Conservation (phyloP, 768 basidiomycete species). For the Rhodotorula taiwanensis region DNA sequence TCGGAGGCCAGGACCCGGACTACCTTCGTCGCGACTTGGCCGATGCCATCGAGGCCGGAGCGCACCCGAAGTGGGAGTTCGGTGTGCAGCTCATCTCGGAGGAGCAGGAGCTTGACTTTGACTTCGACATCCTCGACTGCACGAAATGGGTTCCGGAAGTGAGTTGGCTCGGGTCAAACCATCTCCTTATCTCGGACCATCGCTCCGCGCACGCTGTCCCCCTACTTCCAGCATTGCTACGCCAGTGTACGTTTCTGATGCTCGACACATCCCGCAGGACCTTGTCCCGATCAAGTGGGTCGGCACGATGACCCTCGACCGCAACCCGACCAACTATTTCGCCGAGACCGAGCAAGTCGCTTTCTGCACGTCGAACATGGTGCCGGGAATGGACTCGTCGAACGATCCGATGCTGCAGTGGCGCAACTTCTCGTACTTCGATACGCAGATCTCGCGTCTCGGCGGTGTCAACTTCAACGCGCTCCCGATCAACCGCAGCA, state of each 20-base stretch:
- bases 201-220: too few relatives aligned
- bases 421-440: constrained; percentile 74
- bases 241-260: too few relatives aligned
- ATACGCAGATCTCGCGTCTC: constrained; percentile 73
- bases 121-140: constrained; percentile 74
- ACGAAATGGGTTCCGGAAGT: constrained; percentile 67
- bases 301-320: constrained; percentile 49
- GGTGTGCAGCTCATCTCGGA: constrained; percentile 68
- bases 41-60: constrained; percentile 69
- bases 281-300: constrained; percentile 65
- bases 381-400: constrained; percentile 52
- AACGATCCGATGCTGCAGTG: constrained; percentile 71
- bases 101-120: constrained; percentile 70
- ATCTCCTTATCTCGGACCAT: too few relatives aligned
- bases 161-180: constrained; percentile 46
- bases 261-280: too few relatives aligned
- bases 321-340: constrained; percentile 51
- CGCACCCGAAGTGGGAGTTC: constrained; percentile 69
- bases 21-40: constrained; percentile 80
- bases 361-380: constrained; percentile 60
- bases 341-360: constrained; percentile 82
- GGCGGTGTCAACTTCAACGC: constrained; percentile 59
- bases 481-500: constrained; percentile 74
- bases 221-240: too few relatives aligned
- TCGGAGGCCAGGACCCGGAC: constrained; percentile 76